Evolutionary conservation across 768 basidiomycete species (phyloP), one percentile per base, ranked within the genome.

Genomic region (Termitomyces bulborhizus): DNA sequence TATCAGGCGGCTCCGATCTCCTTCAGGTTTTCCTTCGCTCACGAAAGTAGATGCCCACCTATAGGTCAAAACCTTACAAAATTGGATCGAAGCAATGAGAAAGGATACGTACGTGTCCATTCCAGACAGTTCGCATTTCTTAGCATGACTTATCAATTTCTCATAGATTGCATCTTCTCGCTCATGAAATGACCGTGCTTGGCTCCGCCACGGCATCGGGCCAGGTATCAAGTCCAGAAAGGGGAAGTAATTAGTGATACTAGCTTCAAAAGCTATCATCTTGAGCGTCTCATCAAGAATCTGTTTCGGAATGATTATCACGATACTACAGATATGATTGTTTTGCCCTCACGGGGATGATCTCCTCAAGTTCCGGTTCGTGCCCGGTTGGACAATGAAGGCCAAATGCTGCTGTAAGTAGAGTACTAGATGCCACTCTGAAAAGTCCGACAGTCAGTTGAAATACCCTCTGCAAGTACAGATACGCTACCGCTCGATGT

Each of bases 351-450:
- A 52, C 51, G 0, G 27, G 8, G 16, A 8, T 2, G 44, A 2
- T 11, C 8, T 29, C 40, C 16, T 16, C 41, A 13, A 44, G 21
- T 32, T 52, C 51, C 3, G 39, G 18, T 26, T 52, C 51, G 6
- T 43, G 4, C 0, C 51, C 51, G n/a, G n/a, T n/a, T n/a, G n/a
- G n/a, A n/a, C n/a, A n/a, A n/a, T n/a, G n/a, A n/a, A n/a, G n/a
- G n/a, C 51, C 51, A 36, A 52, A 52, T 16, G 36, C 42, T 42
- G 41, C 51, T 32, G 51, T 15, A 26, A 52, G 51, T n/a, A 18
- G 16, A 3, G 29, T 43, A 16, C 47, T 49, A 2, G 36, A n/a
- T 46, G 6, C 16, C 4, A 46, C n/a, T 16, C 46, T 46, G 21
- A 21, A 12, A 24, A 31, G 3, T 27, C 8, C 32, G 2, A 47